Evolutionary conservation across 2,329 filamentous ascomycete species (phyloP), one percentile per base, ranked within the genome.

Genomic region (Scedosporium boydii): DNA sequence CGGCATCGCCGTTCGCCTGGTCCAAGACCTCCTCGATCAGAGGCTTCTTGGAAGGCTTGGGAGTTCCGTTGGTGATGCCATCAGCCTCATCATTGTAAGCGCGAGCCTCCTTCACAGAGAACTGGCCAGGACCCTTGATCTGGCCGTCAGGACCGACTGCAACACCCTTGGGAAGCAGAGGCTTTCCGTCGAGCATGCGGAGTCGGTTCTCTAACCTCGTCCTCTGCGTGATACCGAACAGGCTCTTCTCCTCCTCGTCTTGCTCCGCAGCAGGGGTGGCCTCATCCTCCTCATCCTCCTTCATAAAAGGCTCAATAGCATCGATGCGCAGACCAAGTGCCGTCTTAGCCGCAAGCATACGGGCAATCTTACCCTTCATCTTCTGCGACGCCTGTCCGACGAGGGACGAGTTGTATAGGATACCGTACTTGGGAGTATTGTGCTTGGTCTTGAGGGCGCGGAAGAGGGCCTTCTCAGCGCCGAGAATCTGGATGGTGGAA

Each of bases 291-390:
- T 85, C 85, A 63, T 85, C 82, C 59, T 80, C 80, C 68, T 83
- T 84, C 81, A 89, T 91, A 66, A 93, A 89, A 55, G 96, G 83
- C 60, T 65, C 65, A 38, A 66, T 65, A 29, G 95, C 91, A 75
- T 99, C 95, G 59, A 96, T 90, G 77, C 95, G 92, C 58, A 97
- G 82, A 81, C 93, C 93, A 59, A 99, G 85, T 27, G 95, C 91
- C 57, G 93, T 87, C 82, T 98, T 98, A 68, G 93, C 89, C 58
- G 95, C 90, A 65, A 99, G 84, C 82, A 96, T 92, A 83, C 95
- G 91, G 51, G 95, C 95, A 72, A 99, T 96, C 83, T 99, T 99
- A 70, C 95, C 95, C 87, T 99, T 99, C 82, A 98, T 98, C 81
- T 91, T 93, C 71, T 95, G 95, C 21, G 91, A 96, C 34, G 95